Percentiles rank a stretch among this genome's conserved stretches.
Conservation (phyloP, 352 stramenopile genomes). For the Pythium aristosporum region DNA sequence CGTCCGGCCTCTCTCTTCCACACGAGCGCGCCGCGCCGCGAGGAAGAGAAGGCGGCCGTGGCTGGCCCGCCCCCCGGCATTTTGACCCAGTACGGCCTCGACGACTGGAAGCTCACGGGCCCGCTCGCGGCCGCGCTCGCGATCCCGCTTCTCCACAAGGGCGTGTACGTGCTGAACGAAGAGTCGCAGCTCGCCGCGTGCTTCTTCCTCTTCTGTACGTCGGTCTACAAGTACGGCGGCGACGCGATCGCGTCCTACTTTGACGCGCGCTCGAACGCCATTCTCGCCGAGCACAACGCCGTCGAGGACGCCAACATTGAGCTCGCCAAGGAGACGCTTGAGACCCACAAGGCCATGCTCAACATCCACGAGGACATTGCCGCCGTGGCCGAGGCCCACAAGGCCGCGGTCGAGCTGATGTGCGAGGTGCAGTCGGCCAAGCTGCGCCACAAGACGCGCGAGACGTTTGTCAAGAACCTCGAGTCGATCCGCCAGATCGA, state of each 20-base stretch:
- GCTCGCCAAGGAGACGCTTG: constrained; percentile 79
- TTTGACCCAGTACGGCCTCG: constrained; percentile 62
- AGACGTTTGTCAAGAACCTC: constrained; percentile 87
- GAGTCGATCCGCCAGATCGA: constrained; percentile 85
- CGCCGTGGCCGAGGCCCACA: constrained; percentile 72
- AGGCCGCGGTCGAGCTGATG: constrained; percentile 79
- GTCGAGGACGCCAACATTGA: constrained; percentile 84
- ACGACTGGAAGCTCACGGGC: constrained; percentile 85
- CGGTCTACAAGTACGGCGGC: constrained; percentile 84
- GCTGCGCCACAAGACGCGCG: constrained; percentile 85
- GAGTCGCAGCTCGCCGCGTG: constrained; percentile 83
- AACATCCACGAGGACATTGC: constrained; percentile 87
- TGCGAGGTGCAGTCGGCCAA: constrained; percentile 85
- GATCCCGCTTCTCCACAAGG: constrained; percentile 79
- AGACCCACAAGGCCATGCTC: constrained; percentile 80
- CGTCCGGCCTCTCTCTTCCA: constrained; percentile 47
- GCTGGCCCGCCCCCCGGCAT: constrained; percentile 47
- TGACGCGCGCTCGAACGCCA: constrained; percentile 68
- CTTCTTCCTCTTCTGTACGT: constrained; percentile 85
- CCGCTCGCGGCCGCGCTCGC: constrained; percentile 68
- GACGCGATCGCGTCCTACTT: constrained; percentile 86
- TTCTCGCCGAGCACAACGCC: constrained; percentile 82
- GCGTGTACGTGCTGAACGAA: constrained; percentile 87
- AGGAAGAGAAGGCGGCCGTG: constrained; percentile 35
- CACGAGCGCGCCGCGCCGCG: constrained; percentile 51